Evolutionary conservation across 257 asterid species (phyloP).

Genomic region (Ajuga chamaepitys): DNA sequence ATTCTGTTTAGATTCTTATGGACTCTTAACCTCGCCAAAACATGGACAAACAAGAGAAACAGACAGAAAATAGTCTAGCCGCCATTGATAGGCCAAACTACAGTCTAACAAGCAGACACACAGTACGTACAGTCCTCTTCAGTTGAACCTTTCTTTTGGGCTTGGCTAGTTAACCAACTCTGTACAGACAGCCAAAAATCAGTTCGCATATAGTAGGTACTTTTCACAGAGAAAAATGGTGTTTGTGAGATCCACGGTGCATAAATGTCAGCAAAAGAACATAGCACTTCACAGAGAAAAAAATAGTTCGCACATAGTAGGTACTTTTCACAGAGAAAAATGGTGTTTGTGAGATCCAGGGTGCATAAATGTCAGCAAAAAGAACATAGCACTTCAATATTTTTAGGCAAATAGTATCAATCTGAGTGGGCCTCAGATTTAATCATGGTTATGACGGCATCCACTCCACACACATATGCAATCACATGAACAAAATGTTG

Average conservation of each 20-base stretch:
- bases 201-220: background rate
- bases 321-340: background rate
- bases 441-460: background rate
- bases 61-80: too few relatives aligned
- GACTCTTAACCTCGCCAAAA: background rate
- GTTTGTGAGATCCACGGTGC: background rate
- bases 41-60: background rate
- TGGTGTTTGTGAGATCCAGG: background rate
- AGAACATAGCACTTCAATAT: background rate
- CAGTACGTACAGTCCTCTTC: too few relatives aligned
- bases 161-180: too few relatives aligned
- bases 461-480: background rate
- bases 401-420: background rate
- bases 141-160: too few relatives aligned
- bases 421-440: background rate
- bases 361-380: slow-evolving; percentile 1
- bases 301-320: background rate
- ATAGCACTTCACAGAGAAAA: background rate
- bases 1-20: background rate
- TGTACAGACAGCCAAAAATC: too few relatives aligned
- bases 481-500: background rate
- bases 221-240: background rate
- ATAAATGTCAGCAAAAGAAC: background rate
- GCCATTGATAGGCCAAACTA: too few relatives aligned
- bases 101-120: too few relatives aligned